Percentiles rank a stretch among this genome's conserved stretches.
Evolutionary conservation across 139 green algal species (phyloP).

Genomic region (Monoraphidium neglectum): DNA sequence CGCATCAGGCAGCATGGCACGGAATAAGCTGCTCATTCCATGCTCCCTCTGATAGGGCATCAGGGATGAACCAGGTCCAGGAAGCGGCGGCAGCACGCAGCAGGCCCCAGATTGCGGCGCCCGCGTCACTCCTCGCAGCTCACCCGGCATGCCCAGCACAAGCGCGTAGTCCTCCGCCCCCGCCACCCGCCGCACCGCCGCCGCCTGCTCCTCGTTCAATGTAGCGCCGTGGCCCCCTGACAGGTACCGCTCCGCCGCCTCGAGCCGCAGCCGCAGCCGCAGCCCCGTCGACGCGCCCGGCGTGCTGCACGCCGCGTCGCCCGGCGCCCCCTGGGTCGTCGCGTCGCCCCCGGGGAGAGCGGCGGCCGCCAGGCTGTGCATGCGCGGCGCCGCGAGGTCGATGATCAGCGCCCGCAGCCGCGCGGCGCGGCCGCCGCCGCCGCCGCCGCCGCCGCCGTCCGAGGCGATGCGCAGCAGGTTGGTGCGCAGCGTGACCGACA

Average conservation of each 20-base stretch:
- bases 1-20: too few species aligned
- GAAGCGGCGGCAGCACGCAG: too few species aligned
- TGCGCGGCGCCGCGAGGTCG: slow-evolving; percentile 46
- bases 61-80: too few species aligned
- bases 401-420: slow-evolving; percentile 65
- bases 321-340: too few species aligned
- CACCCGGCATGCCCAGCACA: slow-evolving; percentile 85
- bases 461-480: slow-evolving; percentile 55
- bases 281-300: too few species aligned
- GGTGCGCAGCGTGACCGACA: slow-evolving; percentile 53
- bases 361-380: too few species aligned
- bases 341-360: too few species aligned
- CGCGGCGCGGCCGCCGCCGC: not conserved
- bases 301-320: too few species aligned
- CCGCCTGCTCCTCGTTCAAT: slow-evolving; percentile 76
- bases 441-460: not conserved
- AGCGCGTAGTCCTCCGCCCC: slow-evolving; percentile 76
- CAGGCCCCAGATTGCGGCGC: too few species aligned
- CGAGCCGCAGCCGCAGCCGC: not conserved
- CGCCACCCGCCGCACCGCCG: slow-evolving; percentile 62
- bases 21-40: too few species aligned
- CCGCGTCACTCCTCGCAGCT: too few species aligned
- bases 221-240: not conserved
- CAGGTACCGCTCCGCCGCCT: slow-evolving; percentile 27
- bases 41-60: too few species aligned